phyloP scores from a whole-genome alignment of 208 protist species.

The Acanthamoeba castellanii region DNA sequence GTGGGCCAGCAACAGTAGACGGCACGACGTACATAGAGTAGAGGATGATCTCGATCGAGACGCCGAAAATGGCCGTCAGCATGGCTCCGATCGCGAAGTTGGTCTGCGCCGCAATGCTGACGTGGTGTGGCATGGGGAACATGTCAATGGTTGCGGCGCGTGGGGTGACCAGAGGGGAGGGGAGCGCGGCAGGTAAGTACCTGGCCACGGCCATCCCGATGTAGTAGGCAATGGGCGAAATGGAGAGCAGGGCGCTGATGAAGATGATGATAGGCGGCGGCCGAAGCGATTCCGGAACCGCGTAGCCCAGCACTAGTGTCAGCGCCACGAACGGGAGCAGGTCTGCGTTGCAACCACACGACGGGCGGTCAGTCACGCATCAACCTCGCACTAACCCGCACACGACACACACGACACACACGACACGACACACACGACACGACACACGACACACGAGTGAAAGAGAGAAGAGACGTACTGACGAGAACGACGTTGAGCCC shows the following conservation, averaged over 20 bases:
- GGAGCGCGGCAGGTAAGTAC: neutral
- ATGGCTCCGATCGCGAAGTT: conserved; percentile 89
- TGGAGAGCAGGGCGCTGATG: conserved; percentile 81
- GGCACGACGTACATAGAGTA: conserved; percentile 75
- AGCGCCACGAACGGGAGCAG: conserved; percentile 81
- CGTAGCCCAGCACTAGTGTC: conserved; percentile 75
- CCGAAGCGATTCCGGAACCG: neutral
- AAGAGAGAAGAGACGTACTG: conserved; percentile 9
- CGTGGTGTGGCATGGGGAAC: neutral
- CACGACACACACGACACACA: neutral
- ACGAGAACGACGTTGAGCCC: conserved; percentile 87
- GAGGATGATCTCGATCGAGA: conserved; percentile 90
- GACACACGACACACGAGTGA: neutral
- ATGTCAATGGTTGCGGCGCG: neutral
- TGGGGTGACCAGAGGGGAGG: too few species aligned
- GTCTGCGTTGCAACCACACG: neutral
- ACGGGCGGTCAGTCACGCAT: neutral
- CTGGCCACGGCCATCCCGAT: conserved; percentile 85
- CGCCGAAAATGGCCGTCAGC: conserved; percentile 91
- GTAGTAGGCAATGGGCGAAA: conserved; percentile 88
- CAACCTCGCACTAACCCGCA: neutral
- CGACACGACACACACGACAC: neutral
- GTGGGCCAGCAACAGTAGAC: neutral
- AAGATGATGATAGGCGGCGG: conserved; percentile 78
- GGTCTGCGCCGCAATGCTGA: conserved; percentile 86